Evolutionary conservation across 352 stramenopile species (phyloP).

Genomic region (Globisporangium cystogenes): DNA sequence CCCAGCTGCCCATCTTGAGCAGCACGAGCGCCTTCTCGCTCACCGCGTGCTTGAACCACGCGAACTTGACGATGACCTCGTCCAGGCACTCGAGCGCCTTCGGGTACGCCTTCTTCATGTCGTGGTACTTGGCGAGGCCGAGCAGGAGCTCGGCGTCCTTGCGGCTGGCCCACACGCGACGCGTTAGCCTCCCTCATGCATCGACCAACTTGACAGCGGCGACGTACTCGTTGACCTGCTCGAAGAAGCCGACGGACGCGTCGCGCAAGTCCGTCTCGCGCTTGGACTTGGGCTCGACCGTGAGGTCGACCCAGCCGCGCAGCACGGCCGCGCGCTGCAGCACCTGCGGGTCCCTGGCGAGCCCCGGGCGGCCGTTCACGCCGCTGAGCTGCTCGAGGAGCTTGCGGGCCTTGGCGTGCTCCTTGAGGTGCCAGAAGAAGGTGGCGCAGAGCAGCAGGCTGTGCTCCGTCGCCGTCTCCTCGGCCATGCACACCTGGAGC

Average conservation of each 20-base stretch:
- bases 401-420: slow-evolving; percentile 61
- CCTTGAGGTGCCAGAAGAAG: slow-evolving; percentile 75
- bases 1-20: slow-evolving; percentile 83
- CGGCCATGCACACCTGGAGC: slow-evolving; percentile 73
- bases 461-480: slow-evolving; percentile 53
- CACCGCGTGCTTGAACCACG: slow-evolving; percentile 81
- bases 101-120: slow-evolving; percentile 64
- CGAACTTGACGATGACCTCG: slow-evolving; percentile 70
- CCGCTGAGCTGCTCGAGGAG: slow-evolving; percentile 56
- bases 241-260: slow-evolving; percentile 56
- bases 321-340: slow-evolving; percentile 52
- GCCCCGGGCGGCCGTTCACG: slow-evolving; percentile 12
- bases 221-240: slow-evolving; percentile 56
- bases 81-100: slow-evolving; percentile 65
- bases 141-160: slow-evolving; percentile 72
- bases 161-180: too few relatives aligned
- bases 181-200: too few relatives aligned
- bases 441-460: slow-evolving; percentile 61
- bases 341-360: slow-evolving; percentile 18
- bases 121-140: slow-evolving; percentile 65
- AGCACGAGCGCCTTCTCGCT: slow-evolving; percentile 78
- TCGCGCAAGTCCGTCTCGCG: slow-evolving; percentile 58
- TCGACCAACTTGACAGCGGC: too few relatives aligned
- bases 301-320: slow-evolving; percentile 74
- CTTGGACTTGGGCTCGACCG: slow-evolving; percentile 61